Evolutionary conservation across 148 eudicot species (phyloP).

Genomic region (Silene conica): DNA sequence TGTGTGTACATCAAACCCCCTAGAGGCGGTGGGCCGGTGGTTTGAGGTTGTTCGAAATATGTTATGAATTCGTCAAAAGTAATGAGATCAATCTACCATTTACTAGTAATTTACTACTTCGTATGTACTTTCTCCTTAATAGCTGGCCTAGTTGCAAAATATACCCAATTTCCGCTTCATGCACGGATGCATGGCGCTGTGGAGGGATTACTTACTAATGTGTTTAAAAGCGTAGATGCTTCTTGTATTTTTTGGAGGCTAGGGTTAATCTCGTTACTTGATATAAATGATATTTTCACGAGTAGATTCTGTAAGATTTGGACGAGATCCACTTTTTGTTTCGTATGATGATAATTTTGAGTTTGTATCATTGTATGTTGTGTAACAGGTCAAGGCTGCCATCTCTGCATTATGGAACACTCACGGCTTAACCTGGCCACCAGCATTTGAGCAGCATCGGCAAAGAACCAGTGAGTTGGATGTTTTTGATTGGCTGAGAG

Average conservation of each 20-base stretch:
- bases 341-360: not conserved
- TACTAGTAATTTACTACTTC: too few species aligned
- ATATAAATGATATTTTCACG: not conserved
- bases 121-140: not conserved
- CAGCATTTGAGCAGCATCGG: slow-evolving; percentile 60
- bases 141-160: not conserved
- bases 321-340: not conserved
- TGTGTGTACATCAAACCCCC: not conserved
- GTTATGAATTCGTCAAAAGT: not conserved
- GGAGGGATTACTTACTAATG: not conserved
- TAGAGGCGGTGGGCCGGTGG: not conserved
- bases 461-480: slow-evolving; percentile 77
- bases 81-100: not conserved
- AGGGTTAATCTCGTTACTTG: not conserved
- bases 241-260: not conserved
- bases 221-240: not conserved
- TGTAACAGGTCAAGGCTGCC: slow-evolving; percentile 77
- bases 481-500: slow-evolving; percentile 92
- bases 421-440: slow-evolving; percentile 71
- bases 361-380: not conserved
- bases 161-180: not conserved
- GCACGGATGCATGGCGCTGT: not conserved
- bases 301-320: not conserved
- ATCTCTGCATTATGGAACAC: slow-evolving; percentile 63
- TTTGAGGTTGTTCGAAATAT: not conserved